A percentile compares a stretch with the other conserved stretches of the same genome.
phyloP scores from a whole-genome alignment of 768 basidiomycete genomes.

The Boletus vinaceobasis region DNA sequence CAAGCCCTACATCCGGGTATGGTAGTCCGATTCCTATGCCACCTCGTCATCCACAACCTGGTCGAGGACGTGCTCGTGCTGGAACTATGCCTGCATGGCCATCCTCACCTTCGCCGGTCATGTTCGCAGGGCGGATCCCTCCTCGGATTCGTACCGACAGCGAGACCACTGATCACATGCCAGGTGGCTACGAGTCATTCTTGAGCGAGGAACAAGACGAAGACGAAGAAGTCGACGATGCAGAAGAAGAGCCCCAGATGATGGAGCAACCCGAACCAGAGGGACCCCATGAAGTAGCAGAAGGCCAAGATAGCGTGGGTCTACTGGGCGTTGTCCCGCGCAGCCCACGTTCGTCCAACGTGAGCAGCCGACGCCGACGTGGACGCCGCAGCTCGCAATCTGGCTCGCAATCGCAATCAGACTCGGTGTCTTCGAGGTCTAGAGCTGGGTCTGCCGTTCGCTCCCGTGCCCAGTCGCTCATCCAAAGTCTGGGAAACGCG shows the following conservation, averaged over 20 bases:
- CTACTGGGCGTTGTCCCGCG: constrained; percentile 51
- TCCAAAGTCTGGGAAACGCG: constrained; percentile 61
- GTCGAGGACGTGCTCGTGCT: constrained; percentile 37
- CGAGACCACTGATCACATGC: constrained; percentile 26
- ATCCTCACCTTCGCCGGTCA: constrained; percentile 36
- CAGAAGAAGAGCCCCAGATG: constrained; percentile 34
- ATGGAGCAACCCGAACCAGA: constrained; percentile 47
- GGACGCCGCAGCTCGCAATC: constrained; percentile 38
- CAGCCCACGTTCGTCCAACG: constrained; percentile 43
- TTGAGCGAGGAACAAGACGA: constrained; percentile 28
- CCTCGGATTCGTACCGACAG: constrained; percentile 29
- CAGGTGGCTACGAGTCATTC: constrained; percentile 30
- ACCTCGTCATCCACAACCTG: constrained; percentile 42
- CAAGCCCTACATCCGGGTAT: constrained; percentile 35
- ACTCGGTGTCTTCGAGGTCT: constrained; percentile 35
- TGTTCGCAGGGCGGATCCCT: constrained; percentile 26
- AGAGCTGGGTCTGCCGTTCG: constrained; percentile 52
- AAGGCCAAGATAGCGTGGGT: constrained; percentile 60
- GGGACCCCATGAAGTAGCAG: constrained; percentile 56
- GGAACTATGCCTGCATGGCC: constrained; percentile 38
- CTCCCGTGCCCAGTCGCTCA: constrained; percentile 62
- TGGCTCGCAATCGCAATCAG: constrained; percentile 28
- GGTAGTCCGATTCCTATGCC: constrained; percentile 46
- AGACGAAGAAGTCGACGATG: constrained; percentile 33
- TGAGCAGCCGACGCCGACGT: constrained; percentile 32